Conservation (phyloP, 192 early-diverging fungal genomes). For the Kappamyces sp. region DNA sequence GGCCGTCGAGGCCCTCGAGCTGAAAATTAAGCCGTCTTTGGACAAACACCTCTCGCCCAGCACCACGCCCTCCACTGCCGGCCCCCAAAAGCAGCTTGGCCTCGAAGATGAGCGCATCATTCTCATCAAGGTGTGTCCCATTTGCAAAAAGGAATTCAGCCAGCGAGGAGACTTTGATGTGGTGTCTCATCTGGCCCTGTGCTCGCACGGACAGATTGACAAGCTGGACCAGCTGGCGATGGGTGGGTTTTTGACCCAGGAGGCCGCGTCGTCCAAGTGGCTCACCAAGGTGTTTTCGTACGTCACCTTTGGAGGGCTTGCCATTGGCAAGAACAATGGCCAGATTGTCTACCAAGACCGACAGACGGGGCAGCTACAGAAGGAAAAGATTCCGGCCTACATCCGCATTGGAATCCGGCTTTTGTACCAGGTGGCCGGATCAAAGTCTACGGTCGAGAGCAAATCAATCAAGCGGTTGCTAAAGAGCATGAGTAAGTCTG, state of each 20-base stretch:
- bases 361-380: conserved; percentile 55
- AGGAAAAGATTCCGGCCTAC: conserved; percentile 75
- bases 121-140: conserved; percentile 59
- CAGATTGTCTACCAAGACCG: conserved; percentile 53
- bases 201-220: conserved; percentile 62
- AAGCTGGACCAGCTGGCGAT: conserved; percentile 65
- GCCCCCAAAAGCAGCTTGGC: conserved; percentile 21
- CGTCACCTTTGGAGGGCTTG: conserved; percentile 58
- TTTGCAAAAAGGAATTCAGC: conserved; percentile 56
- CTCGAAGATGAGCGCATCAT: conserved; percentile 55
- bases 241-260: conserved; percentile 71
- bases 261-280: conserved; percentile 67
- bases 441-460: conserved; percentile 26
- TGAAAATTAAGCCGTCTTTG: conserved; percentile 19
- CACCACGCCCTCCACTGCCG: neutral
- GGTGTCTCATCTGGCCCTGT: conserved; percentile 67
- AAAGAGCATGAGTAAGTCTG: conserved; percentile 27
- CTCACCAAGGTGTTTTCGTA: conserved; percentile 56
- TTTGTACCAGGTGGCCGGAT: conserved; percentile 59
- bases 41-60: conserved; percentile 16
- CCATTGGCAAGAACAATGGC: conserved; percentile 49
- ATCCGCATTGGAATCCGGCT: conserved; percentile 74
- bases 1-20: conserved; percentile 54
- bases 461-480: conserved; percentile 33
- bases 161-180: conserved; percentile 58